Evolutionary conservation across 176 grass and related monocot genomes (phyloP), one percentile per base, ranked within the genome.

Genomic region (Oryza brachyantha): DNA sequence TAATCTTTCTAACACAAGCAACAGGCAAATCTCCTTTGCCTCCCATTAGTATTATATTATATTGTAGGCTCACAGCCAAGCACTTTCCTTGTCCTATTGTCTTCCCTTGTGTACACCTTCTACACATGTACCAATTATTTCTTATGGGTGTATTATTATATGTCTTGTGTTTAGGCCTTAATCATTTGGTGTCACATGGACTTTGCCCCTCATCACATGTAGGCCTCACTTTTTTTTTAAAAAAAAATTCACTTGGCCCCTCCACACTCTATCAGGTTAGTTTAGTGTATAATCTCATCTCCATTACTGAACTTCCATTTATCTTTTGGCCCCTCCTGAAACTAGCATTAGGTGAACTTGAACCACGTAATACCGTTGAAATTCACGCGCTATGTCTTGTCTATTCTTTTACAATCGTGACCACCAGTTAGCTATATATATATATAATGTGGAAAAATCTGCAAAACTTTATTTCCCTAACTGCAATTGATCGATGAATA

Each of bases 171-270:
- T 76, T 81, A 77, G 77, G 32, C 35, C 64, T 85, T 54, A 72
- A 80, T 89, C 58, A 85, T 72, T 81, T 48, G 77, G 78, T 89
- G 43, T 81, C 70, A 85, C 88, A 90, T 83, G 88, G 74, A 59
- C 39, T 29, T 81, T 69, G 78, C 55, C 59, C 61, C 83, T 79
- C 83, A 66, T 78, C 87, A 86, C 67, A 86, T 83, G 84, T 37
- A 75, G 11, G 37, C 63, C 35, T 60, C 64, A 21, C 27, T 76
- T 79, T 82, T 78, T 76, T 78, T 73, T 74, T n/a, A n/a, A n/a
- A n/a, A n/a, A n/a, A n/a, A n/a, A 65, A 67, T 74, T 82, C 62
- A 42, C 64, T 75, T 90, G 88, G 50, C 48, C 75, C 74, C 70
- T 83, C 78, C 59, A 68, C 39, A 64, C 62, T 37, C 12, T 19